Evolutionary conservation across 148 eudicot genomes (phyloP), one percentile per base, ranked within the genome.

Genomic region (Heliosperma pusillum): DNA sequence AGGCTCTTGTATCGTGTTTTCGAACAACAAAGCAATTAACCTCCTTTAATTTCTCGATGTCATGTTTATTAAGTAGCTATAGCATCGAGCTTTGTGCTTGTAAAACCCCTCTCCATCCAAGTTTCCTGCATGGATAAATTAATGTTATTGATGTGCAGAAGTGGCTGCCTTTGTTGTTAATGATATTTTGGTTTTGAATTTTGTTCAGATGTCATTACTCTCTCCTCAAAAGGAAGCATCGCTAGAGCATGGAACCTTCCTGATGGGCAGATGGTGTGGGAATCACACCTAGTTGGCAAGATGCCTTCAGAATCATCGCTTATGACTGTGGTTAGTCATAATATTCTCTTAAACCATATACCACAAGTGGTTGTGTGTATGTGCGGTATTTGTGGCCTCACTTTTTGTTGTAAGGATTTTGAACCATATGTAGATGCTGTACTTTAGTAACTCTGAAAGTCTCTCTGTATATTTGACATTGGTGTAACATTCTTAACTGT

Each of bases 181-280:
- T 42, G 63, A 66, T 58, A 61, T 45, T 44, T 64, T 3, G 55
- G 19, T 27, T 50, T 71, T 50, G 17, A 45, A 42, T 10, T 40
- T 70, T 30, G 45, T 24, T 19, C 91, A 96, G 99, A 89, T 90
- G 91, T 92, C 76, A 82, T 96, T 75, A 85, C 93, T 16, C 86
- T 92, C 42, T 92, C 99, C 57, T 92, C 97, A 26, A 86, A 83
- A 66, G 97, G 99, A 78, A 90, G 87, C 78, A 80, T 87, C 69
- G 70, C 93, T 62, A 88, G 99, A 85, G 99, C 99, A 45, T 96
- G 99, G 99, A 96, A 92, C 82, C 97, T 96, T 86, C 97, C 99
- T 63, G 99, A 96, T 80, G 99, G 99, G 42, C 97, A 90, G 88
- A 86, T 96, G 97, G 93, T 96, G 75, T 92, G 97, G 99, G 99